These are phyloP conservation scores for Limonium bicolor DNA, from an alignment of 148 eudicot genomes.

Conservation along the genomic window DNA sequence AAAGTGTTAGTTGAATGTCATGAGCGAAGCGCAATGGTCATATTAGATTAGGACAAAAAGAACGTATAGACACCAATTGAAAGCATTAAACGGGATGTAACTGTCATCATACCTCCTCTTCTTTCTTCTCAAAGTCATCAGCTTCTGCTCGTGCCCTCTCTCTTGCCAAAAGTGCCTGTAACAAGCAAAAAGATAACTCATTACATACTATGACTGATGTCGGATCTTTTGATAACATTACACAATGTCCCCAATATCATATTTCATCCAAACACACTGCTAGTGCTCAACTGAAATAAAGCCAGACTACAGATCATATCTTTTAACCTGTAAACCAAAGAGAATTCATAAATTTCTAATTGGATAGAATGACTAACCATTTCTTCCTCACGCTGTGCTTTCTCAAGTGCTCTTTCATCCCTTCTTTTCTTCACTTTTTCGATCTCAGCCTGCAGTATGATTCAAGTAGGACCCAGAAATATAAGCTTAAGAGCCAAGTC, in stretches of 20 bases:
- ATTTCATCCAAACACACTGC: too few species aligned
- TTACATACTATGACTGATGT: too few species aligned
- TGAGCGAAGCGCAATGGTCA: background rate
- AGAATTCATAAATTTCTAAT: background rate
- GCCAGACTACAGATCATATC: too few species aligned
- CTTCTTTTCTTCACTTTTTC: constrained; percentile 94
- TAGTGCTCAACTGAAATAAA: too few species aligned
- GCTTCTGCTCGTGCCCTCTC: constrained; percentile 89
- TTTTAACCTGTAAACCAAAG: background rate
- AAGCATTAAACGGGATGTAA: background rate
- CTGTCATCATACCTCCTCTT: constrained; percentile 46
- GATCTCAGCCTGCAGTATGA: constrained; percentile 70
- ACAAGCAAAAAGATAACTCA: too few species aligned
- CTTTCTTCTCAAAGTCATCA: constrained; percentile 94
- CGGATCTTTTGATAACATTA: too few species aligned
- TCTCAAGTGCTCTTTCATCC: constrained; percentile 84
- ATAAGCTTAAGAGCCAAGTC: too few species aligned
- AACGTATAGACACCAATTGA: background rate
- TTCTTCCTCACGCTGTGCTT: constrained; percentile 89
- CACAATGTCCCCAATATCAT: too few species aligned
- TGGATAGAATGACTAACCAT: constrained; percentile 39
- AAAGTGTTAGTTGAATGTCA: background rate
- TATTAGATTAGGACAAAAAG: background rate
- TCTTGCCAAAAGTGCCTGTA: constrained; percentile 66
- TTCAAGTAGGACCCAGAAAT: too few species aligned